phyloP scores from a whole-genome alignment of 2,329 filamentous ascomycete species.

The Ceratocystis huliohia region DNA sequence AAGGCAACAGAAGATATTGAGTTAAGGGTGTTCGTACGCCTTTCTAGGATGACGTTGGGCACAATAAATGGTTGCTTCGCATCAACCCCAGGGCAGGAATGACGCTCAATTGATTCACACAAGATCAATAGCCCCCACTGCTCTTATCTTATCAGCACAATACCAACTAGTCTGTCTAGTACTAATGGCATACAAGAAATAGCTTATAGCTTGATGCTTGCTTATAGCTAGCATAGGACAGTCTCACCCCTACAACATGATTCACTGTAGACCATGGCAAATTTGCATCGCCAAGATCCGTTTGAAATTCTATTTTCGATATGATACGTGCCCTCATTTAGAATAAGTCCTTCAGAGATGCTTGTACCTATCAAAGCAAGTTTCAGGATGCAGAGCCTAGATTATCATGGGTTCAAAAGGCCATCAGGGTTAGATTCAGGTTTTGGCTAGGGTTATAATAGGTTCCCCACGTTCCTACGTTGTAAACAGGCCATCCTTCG shows the following conservation, averaged over 20 bases:
- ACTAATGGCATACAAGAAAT: neutral
- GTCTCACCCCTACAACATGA: too few species aligned
- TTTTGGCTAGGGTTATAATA: neutral
- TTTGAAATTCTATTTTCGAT: neutral
- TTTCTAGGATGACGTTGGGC: neutral
- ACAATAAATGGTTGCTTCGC: neutral
- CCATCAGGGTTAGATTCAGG: neutral
- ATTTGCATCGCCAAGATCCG: neutral
- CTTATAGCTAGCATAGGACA: neutral
- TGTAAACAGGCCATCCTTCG: conserved; percentile 6
- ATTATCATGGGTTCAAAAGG: neutral
- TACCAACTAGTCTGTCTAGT: neutral
- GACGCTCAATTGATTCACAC: neutral
- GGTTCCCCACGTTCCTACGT: neutral
- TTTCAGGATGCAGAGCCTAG: neutral
- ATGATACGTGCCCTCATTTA: neutral
- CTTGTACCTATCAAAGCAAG: neutral
- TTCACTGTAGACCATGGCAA: neutral
- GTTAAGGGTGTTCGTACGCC: neutral
- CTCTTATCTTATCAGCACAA: neutral
- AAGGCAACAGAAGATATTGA: neutral
- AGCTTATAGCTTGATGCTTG: neutral
- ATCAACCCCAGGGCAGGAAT: neutral
- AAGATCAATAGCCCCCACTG: neutral
- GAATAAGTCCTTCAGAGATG: neutral